Percentiles rank a stretch among this genome's conserved stretches.
These are phyloP conservation scores for Trichosporon ovoides DNA, from an alignment of 1,284 basidiomycete genomes.

Conservation along the genomic window DNA sequence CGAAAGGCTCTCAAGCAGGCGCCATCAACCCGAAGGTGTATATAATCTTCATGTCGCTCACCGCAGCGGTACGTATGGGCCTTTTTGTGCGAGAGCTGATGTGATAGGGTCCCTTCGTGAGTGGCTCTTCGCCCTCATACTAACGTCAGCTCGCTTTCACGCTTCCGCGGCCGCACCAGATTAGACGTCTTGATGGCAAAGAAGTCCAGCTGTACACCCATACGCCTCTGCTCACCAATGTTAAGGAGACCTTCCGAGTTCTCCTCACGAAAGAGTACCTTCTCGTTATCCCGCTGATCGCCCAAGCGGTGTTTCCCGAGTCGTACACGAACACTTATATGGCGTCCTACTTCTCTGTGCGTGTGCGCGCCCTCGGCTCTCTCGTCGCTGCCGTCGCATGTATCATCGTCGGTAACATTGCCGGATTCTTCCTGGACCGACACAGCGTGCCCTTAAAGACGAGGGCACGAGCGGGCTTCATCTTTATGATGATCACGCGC, in stretches of 20 bases:
- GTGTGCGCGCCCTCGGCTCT: slow-evolving; percentile 5
- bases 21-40: slow-evolving; percentile 10
- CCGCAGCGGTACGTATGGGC: slow-evolving; percentile 25
- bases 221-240: neutral
- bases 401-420: slow-evolving; percentile 8
- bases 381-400: slow-evolving; percentile 6
- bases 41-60: slow-evolving; percentile 38
- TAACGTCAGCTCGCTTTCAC: slow-evolving; percentile 5
- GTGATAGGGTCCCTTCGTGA: slow-evolving; percentile 27
- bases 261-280: slow-evolving; percentile 5
- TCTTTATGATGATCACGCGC: slow-evolving; percentile 1
- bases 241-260: neutral
- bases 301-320: slow-evolving; percentile 12
- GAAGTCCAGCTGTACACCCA: slow-evolving; percentile 2
- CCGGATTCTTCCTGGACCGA: slow-evolving; percentile 7
- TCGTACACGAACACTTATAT: slow-evolving; percentile 12
- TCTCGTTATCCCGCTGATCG: slow-evolving; percentile 8
- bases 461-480: neutral
- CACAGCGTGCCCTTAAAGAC: neutral
- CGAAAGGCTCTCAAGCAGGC: slow-evolving; percentile 16
- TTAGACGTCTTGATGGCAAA: slow-evolving; percentile 9
- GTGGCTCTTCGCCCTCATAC: too few relatives aligned
- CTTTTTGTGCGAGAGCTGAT: neutral
- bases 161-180: slow-evolving; percentile 11
- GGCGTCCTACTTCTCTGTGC: slow-evolving; percentile 10